Evolutionary conservation across 164 flowering plant species (phyloP).

Genomic region (Protea cynaroides): DNA sequence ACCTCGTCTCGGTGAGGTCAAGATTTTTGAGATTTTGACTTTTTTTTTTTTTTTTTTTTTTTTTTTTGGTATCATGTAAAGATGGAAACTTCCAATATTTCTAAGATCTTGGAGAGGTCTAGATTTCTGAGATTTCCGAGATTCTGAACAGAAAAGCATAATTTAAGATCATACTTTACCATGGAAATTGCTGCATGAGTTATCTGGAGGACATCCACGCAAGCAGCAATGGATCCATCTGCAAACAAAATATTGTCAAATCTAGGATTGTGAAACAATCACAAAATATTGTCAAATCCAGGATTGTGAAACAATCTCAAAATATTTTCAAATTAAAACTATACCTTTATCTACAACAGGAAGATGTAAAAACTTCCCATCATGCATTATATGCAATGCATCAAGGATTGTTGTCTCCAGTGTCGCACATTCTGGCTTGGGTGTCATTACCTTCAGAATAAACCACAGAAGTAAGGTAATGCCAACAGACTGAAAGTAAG

Average conservation of each 20-base stretch:
- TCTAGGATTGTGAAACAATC: not conserved
- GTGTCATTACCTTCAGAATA: slow-evolving; percentile 77
- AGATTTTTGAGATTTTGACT: too few species aligned
- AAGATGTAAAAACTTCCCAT: slow-evolving; percentile 92
- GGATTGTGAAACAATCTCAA: not conserved
- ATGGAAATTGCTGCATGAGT: slow-evolving; percentile 96
- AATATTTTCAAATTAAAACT: not conserved
- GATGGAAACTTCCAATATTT: too few species aligned
- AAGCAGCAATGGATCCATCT: slow-evolving; percentile 80
- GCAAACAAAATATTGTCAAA: slow-evolving; percentile 21
- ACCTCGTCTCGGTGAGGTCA: too few species aligned
- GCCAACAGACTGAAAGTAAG: not conserved
- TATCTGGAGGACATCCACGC: slow-evolving; percentile 91
- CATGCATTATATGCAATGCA: slow-evolving; percentile 94
- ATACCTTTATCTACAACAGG: slow-evolving; percentile 85
- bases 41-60: too few species aligned
- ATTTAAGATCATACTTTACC: slow-evolving; percentile 35
- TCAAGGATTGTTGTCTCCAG: slow-evolving; percentile 86
- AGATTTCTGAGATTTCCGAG: too few species aligned
- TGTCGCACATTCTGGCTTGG: slow-evolving; percentile 86
- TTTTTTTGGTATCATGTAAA: too few species aligned
- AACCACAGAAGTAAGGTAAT: not conserved
- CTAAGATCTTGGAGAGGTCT: too few species aligned
- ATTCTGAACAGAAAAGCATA: too few species aligned
- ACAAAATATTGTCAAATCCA: not conserved